Conservation (phyloP, 2,329 filamentous ascomycete genomes). For the Penicillium brevicompactum region DNA sequence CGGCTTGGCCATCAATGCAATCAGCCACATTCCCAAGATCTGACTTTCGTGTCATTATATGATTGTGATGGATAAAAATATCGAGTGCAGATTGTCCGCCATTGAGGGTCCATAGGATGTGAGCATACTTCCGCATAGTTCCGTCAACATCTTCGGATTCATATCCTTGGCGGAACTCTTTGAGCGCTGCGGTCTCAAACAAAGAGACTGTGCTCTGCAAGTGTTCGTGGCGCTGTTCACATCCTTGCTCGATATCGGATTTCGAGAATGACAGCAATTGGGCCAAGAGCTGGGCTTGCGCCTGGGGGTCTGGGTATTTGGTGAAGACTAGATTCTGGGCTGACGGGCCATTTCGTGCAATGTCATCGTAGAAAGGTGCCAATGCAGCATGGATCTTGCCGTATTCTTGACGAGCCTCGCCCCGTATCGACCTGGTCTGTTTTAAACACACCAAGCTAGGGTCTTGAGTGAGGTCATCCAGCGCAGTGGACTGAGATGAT, state of each 20-base stretch:
- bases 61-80: constrained; percentile 85
- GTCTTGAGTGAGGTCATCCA: constrained; percentile 57
- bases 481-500: constrained; percentile 25
- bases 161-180: constrained; percentile 92
- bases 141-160: constrained; percentile 86
- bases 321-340: constrained; percentile 83
- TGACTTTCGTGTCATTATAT: constrained; percentile 74
- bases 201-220: constrained; percentile 73
- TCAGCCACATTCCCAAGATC: constrained; percentile 75
- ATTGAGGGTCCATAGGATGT: constrained; percentile 80
- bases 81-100: constrained; percentile 78
- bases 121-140: constrained; percentile 84
- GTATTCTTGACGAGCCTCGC: constrained; percentile 84
- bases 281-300: constrained; percentile 85
- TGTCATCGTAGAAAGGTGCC: constrained; percentile 84
- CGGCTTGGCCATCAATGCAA: constrained; percentile 71
- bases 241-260: constrained; percentile 79
- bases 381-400: constrained; percentile 87
- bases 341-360: constrained; percentile 68
- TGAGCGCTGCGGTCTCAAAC: constrained; percentile 87
- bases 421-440: constrained; percentile 74
- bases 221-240: constrained; percentile 69
- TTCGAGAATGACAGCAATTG: constrained; percentile 77
- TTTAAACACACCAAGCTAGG: constrained; percentile 70
- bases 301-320: constrained; percentile 82